Conservation (phyloP, 768 basidiomycete genomes). For the Boletus pseudopeckii region DNA sequence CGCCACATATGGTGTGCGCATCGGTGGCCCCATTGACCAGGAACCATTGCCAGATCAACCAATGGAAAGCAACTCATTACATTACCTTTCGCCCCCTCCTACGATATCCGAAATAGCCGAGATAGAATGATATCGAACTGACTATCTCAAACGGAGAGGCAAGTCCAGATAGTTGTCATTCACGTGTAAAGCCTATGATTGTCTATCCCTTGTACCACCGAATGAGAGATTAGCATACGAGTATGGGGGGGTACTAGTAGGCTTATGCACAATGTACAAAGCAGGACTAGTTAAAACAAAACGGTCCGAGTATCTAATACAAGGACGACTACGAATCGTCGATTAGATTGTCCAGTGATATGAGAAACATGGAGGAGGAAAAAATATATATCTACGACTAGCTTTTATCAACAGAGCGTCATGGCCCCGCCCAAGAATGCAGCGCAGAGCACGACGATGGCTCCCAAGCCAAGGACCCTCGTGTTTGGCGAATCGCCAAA, state of each 20-base stretch:
- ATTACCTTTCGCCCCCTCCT: too few relatives aligned
- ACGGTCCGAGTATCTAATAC: background rate
- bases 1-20: background rate
- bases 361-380: background rate
- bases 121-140: background rate
- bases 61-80: background rate
- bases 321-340: background rate
- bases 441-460: slow-evolving; percentile 14
- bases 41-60: background rate
- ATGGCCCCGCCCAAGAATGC: slow-evolving; percentile 23
- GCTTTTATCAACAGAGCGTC: slow-evolving; percentile 18
- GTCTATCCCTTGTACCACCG: background rate
- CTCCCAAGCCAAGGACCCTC: slow-evolving; percentile 13
- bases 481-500: background rate
- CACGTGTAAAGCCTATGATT: background rate
- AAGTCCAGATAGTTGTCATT: background rate
- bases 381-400: background rate
- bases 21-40: background rate
- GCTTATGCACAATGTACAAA: background rate
- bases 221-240: background rate
- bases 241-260: background rate
- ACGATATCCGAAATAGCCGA: too few relatives aligned
- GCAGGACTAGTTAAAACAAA: background rate
- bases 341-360: background rate
- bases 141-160: background rate